Percentiles rank a stretch among this genome's conserved stretches.
phyloP scores from a whole-genome alignment of 2,329 filamentous ascomycete species.

The Xylariaceae sp. region DNA sequence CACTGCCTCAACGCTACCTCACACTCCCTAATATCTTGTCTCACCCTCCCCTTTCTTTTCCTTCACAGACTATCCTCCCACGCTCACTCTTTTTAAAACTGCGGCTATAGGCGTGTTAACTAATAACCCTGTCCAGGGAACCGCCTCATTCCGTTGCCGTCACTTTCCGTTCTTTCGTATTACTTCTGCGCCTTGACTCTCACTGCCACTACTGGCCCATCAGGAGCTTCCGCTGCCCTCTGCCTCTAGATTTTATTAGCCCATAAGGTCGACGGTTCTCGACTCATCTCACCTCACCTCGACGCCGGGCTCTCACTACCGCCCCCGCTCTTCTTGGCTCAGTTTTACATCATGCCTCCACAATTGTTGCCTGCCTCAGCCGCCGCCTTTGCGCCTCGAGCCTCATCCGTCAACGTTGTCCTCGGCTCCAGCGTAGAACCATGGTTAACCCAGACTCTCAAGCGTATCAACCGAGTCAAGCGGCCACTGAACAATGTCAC shows the following conservation, averaged over 20 bases:
- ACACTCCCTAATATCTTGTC: slow-evolving; percentile 28
- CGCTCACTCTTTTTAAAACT: slow-evolving; percentile 48
- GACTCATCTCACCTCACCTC: background rate
- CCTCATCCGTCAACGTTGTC: slow-evolving; percentile 88
- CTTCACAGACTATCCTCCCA: slow-evolving; percentile 56
- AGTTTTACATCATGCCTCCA: slow-evolving; percentile 66
- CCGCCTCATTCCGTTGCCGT: slow-evolving; percentile 47
- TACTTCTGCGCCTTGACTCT: slow-evolving; percentile 31
- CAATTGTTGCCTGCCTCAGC: slow-evolving; percentile 92
- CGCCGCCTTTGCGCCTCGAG: slow-evolving; percentile 87
- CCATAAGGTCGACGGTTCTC: slow-evolving; percentile 22
- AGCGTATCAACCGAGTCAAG: slow-evolving; percentile 95
- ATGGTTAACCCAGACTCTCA: slow-evolving; percentile 94
- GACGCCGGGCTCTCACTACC: background rate
- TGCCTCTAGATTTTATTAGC: slow-evolving; percentile 31
- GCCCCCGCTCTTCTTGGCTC: background rate
- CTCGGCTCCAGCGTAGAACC: slow-evolving; percentile 87
- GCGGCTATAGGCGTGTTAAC: slow-evolving; percentile 57
- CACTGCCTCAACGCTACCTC: slow-evolving; percentile 33
- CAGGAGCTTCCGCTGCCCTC: slow-evolving; percentile 25
- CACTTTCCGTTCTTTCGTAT: slow-evolving; percentile 41
- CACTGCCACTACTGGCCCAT: slow-evolving; percentile 21
- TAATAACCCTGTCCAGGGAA: slow-evolving; percentile 51
- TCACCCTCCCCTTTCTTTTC: slow-evolving; percentile 42
- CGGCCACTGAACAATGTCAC: slow-evolving; percentile 93